Evolutionary conservation across 345 rosid species (phyloP).

Genomic region (Eucalyptus urophylla): DNA sequence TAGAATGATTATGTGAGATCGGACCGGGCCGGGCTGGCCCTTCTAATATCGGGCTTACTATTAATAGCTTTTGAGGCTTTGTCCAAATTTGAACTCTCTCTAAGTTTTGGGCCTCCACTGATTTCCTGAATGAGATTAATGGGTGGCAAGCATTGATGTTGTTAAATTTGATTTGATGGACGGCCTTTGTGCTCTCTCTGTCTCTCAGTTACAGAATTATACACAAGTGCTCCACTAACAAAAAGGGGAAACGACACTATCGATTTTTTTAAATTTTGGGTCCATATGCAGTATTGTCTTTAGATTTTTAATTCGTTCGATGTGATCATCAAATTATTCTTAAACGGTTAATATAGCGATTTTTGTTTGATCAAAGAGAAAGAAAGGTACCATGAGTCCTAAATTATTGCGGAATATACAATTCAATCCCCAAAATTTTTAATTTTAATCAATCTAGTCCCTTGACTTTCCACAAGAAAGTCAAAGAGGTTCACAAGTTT

Average conservation of each 20-base stretch:
- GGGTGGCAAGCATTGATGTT: neutral
- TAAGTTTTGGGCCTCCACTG: neutral
- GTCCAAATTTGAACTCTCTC: neutral
- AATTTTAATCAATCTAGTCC: neutral
- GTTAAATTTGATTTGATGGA: neutral
- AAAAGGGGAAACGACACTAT: neutral
- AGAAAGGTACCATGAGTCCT: neutral
- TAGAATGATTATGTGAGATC: neutral
- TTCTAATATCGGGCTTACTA: accelerated
- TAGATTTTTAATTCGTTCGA: accelerated
- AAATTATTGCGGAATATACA: neutral
- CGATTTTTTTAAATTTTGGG: neutral
- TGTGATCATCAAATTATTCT: neutral
- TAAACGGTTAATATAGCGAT: accelerated
- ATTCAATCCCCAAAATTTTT: accelerated
- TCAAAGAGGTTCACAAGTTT: neutral
- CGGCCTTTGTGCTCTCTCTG: neutral
- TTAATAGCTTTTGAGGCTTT: neutral
- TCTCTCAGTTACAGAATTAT: neutral
- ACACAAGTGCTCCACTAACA: neutral
- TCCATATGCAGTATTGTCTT: accelerated
- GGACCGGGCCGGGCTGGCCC: neutral
- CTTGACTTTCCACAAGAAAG: neutral
- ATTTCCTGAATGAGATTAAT: neutral
- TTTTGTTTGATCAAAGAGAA: neutral